Evolutionary conservation across 2,329 filamentous ascomycete species (phyloP), one percentile per base, ranked within the genome.

Genomic region (Simplicillium sp.): DNA sequence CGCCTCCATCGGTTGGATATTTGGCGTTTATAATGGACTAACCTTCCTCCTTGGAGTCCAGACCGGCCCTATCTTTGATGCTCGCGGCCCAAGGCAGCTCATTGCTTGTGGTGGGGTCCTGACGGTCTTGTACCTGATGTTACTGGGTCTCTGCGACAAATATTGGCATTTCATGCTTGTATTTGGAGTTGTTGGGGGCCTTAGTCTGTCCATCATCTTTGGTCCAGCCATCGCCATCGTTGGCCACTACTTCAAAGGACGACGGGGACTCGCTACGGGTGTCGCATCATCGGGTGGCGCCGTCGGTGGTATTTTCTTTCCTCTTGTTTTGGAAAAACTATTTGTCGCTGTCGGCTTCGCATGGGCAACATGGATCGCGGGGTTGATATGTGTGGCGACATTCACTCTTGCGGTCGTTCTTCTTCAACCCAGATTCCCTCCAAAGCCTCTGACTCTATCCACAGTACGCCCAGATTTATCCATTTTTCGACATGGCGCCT

Each of bases 391-490:
- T 29, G 5, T 40, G 11, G 37, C 25, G 13, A 38, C 28, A 4
- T 38, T 44, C 15, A 28, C 29, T n/a, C 15, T 36, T 7, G 18
- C 42, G 7, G 28, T 13, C 31, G 13, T 42, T 12, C 39, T 45
- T 9, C 32, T 45, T 13, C 39, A 18, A 6, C 36, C 36, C n/a
- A n/a, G n/a, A n/a, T n/a, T n/a, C n/a, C n/a, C n/a, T n/a, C n/a
- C 15, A 15, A 39, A 38, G 29, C 36, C 36, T 12, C 14, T 37
- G 20, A 40, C 28, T 5, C 29, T 43, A 15, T 12, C 15, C 12
- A 41, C 38, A 7, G 34, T 36, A 3, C 39, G 42, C 28, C 44
- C 44, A 8, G 42, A 46, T 14, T 20, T 44, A 11, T 29, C 35
- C 35, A 37, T 47, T 11, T 39, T 45, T 18, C 34, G 36, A 8